These are phyloP conservation scores for Saccharomycopsis oosterbeekiorum DNA, from an alignment of 805 yeast species.

Conservation along the genomic window DNA sequence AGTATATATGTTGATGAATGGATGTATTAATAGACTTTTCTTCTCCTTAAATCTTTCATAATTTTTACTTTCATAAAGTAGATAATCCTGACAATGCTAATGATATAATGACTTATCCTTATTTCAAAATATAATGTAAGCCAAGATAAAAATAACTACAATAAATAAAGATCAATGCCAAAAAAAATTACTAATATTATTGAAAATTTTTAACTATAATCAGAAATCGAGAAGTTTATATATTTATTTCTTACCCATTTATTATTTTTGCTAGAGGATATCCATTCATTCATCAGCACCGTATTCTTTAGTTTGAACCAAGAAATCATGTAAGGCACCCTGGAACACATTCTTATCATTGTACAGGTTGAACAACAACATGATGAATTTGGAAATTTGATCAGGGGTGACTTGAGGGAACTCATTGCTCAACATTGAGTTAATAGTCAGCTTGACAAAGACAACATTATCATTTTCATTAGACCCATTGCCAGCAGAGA, in stretches of 20 bases:
- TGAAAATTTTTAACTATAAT: no score
- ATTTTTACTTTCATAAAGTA: no score
- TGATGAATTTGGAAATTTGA: conserved; percentile 74
- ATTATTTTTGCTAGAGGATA: not conserved
- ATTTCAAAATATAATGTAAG: no score
- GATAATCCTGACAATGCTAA: no score
- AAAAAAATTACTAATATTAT: no score
- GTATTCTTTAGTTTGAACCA: conserved; percentile 88
- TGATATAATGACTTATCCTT: no score
- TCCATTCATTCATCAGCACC: conserved; percentile 58
- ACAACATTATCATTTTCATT: conserved; percentile 77
- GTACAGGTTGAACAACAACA: conserved; percentile 64
- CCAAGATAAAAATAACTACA: no score
- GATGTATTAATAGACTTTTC: not conserved
- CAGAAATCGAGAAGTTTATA: not conserved
- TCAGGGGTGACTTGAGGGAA: conserved; percentile 83
- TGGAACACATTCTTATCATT: conserved; percentile 67
- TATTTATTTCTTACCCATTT: no score
- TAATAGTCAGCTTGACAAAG: conserved; percentile 71
- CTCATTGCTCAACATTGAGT: conserved; percentile 74
- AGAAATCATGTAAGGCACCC: conserved; percentile 84
- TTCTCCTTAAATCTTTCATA: no score
- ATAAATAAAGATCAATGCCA: no score
- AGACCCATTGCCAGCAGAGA: conserved; percentile 77
- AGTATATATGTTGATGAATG: not conserved